phyloP scores from a whole-genome alignment of 345 rosid genomes.

The Adansonia digitata region DNA sequence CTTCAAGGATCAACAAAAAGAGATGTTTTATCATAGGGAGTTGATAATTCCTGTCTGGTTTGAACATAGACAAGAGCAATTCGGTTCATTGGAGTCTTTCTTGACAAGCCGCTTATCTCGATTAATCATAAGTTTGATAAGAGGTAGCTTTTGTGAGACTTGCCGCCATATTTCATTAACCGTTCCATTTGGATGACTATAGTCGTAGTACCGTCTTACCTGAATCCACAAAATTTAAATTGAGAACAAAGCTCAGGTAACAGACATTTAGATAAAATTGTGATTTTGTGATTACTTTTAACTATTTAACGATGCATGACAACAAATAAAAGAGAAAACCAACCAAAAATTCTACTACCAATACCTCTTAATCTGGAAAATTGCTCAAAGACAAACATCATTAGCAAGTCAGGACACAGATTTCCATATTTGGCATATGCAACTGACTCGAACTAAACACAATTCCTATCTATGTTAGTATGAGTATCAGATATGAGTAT shows the following conservation, averaged over 20 bases:
- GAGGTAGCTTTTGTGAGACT: conserved; percentile 76
- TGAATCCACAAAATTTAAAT: conserved; percentile 26
- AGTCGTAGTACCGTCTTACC: conserved; percentile 68
- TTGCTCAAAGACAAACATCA: not conserved
- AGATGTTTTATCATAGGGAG: conserved; percentile 32
- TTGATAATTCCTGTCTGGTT: conserved; percentile 51
- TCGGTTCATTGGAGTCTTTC: conserved; percentile 47
- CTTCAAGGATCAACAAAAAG: not conserved
- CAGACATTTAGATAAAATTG: not conserved
- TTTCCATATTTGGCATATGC: not conserved
- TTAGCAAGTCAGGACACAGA: not conserved
- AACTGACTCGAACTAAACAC: not conserved
- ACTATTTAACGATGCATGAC: not conserved
- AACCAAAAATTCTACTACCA: not conserved
- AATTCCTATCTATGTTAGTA: no score
- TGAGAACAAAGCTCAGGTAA: not conserved
- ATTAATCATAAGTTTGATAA: conserved; percentile 75
- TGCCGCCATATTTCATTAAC: conserved; percentile 91
- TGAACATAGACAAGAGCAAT: conserved; percentile 77
- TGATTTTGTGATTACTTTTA: not conserved
- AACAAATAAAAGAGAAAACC: not conserved
- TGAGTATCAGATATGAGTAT: no score
- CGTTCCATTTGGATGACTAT: conserved; percentile 56
- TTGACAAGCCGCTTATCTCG: conserved; percentile 70
- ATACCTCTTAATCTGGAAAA: not conserved